phyloP scores from a whole-genome alignment of 2,329 filamentous ascomycete species.

The Monosporascus sp. region DNA sequence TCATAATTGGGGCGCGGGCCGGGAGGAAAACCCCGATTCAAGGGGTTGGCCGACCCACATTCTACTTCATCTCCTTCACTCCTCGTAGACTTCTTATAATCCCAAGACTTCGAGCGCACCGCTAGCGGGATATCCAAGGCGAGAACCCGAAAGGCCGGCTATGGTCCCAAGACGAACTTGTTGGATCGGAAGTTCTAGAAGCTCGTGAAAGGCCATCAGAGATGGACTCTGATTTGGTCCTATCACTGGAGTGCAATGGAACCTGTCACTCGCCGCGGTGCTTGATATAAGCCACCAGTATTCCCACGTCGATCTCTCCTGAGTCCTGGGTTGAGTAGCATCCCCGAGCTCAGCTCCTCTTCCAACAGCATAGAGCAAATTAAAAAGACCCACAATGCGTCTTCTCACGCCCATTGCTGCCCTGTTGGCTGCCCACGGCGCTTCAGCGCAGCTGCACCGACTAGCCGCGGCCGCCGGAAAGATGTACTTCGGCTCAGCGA shows the following conservation, averaged over 20 bases:
- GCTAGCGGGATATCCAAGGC: too few relatives aligned
- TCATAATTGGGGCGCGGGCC: neutral
- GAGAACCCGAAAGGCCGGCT: too few relatives aligned
- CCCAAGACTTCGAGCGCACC: neutral
- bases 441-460: conserved; percentile 38
- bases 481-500: conserved; percentile 61
- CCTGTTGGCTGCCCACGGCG: conserved; percentile 13
- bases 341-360: too few relatives aligned
- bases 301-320: neutral
- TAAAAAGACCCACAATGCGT: neutral
- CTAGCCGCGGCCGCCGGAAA: conserved; percentile 52
- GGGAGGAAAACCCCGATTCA: neutral
- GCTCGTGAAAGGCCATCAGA: too few relatives aligned
- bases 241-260: too few relatives aligned
- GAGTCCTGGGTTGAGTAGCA: neutral
- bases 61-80: neutral
- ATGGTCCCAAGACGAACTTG: neutral
- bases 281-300: too few relatives aligned
- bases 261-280: too few relatives aligned
- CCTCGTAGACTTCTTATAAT: neutral
- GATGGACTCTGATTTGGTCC: too few relatives aligned
- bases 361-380: too few relatives aligned
- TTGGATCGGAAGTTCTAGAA: too few relatives aligned
- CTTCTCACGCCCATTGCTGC: conserved; percentile 2
- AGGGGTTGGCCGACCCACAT: neutral